Evolutionary conservation across 768 basidiomycete genomes (phyloP), one percentile per base, ranked within the genome.

Genomic region (Arthromyces matolae): DNA sequence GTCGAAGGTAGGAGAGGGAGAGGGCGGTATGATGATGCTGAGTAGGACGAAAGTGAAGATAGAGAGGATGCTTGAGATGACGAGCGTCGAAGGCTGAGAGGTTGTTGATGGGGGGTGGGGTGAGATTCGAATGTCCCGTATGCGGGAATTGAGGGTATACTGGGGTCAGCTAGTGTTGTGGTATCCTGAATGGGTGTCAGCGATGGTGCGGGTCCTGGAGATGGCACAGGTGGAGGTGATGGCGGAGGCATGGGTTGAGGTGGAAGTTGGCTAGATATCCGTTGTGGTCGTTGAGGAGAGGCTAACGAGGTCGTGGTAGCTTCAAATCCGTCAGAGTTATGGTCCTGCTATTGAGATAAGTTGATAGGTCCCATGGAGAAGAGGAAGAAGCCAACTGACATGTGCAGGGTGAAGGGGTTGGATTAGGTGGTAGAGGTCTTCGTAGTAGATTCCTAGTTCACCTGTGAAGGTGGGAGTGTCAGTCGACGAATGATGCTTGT

Each of bases 361-460:
- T 5, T 45, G 38, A 18, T 31, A 8, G 33, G 37, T 12, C 19
- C 7, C 29, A 8, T 19, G n/a, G 23, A 23, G 20, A 47, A 4
- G 8, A 33, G 24, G 8, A 6, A 19, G 54, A 24, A 22, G 35
- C 70, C 38, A 49, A 80, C 79, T 20, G 76, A n/a, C n/a, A n/a
- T n/a, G n/a, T n/a, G n/a, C n/a, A n/a, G n/a, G 68, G 56, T 83
- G 83, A 13, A 84, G 67, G 1, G 82, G 80, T 20, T 70, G 67
- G 32, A 83, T 69, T 3, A 82, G 65, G 32, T 71, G 72, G 52
- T 81, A 84, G 2, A 85, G 65, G 53, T 84, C 83, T 51, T 80
- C 76, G 52, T 80, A 83, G 51, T 79, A 80, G 24, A 81, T 79
- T 0, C 80, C 80, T 9, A 73, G 62, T 62, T 83, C 83, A 1